A percentile compares a stretch with the other conserved stretches of the same genome.
phyloP scores from a whole-genome alignment of 1,284 basidiomycete genomes.

The Uromyces viciae-fabae region DNA sequence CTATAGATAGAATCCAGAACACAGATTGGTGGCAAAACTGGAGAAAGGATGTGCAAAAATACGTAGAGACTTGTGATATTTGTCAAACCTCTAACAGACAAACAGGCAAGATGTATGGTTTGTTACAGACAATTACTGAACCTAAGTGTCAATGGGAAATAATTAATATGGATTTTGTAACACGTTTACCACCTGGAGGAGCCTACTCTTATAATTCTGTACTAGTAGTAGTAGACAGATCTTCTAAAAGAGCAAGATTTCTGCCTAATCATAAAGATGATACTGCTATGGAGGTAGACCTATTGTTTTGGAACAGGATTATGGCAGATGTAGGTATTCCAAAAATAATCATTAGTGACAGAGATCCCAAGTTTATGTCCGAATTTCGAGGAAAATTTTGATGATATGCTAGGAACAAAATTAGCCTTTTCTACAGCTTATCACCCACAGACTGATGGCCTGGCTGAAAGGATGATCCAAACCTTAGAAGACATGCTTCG shows the following conservation, averaged over 20 bases:
- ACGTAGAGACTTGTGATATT: too few relatives aligned
- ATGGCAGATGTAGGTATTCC: constrained; percentile 9
- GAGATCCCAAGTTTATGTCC: constrained; percentile 12
- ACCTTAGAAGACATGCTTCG: not conserved
- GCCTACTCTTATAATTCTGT: not conserved
- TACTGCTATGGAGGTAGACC: constrained; percentile 1
- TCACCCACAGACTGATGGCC: too few relatives aligned
- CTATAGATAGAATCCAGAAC: not conserved
- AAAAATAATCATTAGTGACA: constrained; percentile 12
- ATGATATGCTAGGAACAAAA: not conserved
- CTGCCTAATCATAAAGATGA: not conserved
- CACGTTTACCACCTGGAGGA: not conserved
- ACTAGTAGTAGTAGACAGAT: constrained; percentile 1
- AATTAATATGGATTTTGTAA: too few relatives aligned
- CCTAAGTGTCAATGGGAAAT: too few relatives aligned
- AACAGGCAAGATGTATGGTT: too few relatives aligned
- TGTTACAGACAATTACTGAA: too few relatives aligned
- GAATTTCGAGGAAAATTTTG: not conserved
- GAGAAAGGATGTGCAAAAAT: not conserved
- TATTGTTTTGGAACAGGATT: constrained; percentile 30
- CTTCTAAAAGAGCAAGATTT: constrained; percentile 6
- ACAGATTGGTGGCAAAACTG: not conserved
- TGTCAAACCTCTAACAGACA: too few relatives aligned
- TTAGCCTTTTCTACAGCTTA: constrained; percentile 20
- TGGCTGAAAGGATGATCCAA: constrained; percentile 22